A percentile compares a stretch with the other conserved stretches of the same genome.
Conservation (phyloP, 495 filamentous ascomycete genomes). For the Amorphotheca resinae region DNA sequence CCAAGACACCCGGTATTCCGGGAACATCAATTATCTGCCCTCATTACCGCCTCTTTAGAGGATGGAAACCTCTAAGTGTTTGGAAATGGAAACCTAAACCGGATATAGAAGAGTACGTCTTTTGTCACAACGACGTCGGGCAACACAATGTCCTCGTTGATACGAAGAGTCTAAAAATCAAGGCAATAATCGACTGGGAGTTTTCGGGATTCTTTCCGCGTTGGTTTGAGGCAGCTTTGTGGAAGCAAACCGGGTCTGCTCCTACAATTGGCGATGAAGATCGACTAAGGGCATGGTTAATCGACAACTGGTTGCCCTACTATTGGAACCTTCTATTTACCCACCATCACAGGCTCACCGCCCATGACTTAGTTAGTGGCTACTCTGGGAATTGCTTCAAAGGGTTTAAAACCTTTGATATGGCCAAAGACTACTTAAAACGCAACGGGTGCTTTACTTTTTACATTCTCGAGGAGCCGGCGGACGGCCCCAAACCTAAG, state of each 20-base stretch:
- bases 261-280: background rate
- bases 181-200: conserved; percentile 27
- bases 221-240: conserved; percentile 5
- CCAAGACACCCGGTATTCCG: conserved; percentile 4
- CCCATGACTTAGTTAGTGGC: no score
- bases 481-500: no score
- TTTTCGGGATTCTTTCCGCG: conserved; percentile 26
- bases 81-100: conserved; percentile 1
- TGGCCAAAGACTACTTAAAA: no score
- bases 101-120: conserved; percentile 18
- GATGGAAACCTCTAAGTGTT: background rate
- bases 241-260: background rate
- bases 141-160: conserved; percentile 25
- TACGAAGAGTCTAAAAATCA: conserved; percentile 23
- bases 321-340: no score
- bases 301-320: background rate
- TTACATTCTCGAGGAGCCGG: no score
- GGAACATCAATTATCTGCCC: conserved; percentile 3
- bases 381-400: no score
- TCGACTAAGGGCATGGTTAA: background rate
- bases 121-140: conserved; percentile 26
- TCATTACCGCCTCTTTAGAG: conserved; percentile 1
- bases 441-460: no score
- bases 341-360: no score
- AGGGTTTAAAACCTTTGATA: no score